These are phyloP conservation scores for Leishmania guyanensis DNA, from an alignment of 208 protist species.

Conservation along the genomic window DNA sequence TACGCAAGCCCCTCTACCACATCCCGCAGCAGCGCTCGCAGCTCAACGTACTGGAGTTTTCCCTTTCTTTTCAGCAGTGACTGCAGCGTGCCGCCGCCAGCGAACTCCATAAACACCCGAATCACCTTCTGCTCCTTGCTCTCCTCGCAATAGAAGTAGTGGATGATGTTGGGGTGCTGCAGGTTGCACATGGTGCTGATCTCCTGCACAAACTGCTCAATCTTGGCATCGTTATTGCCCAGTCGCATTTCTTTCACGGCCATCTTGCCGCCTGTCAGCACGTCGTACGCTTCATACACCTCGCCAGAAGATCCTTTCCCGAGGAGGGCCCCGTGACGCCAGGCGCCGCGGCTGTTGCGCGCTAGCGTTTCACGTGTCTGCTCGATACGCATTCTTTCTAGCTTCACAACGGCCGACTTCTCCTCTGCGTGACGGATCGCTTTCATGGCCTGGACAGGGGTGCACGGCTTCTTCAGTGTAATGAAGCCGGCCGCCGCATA, in stretches of 20 bases:
- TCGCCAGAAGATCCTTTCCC: conserved; percentile 86
- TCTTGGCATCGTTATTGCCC: conserved; percentile 58
- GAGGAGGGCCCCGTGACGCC: conserved; percentile 73
- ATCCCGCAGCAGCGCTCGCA: conserved; percentile 70
- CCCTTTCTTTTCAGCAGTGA: conserved; percentile 55
- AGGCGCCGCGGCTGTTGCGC: conserved; percentile 83
- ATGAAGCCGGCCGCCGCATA: conserved; percentile 84
- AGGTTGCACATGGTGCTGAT: conserved; percentile 91
- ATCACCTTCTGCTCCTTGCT: conserved; percentile 61
- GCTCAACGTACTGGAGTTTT: conserved; percentile 66
- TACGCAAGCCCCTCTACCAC: conserved; percentile 88
- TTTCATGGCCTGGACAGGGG: conserved; percentile 71
- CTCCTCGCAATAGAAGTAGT: conserved; percentile 94
- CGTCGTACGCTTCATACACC: conserved; percentile 86
- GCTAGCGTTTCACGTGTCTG: conserved; percentile 79
- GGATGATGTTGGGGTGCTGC: conserved; percentile 93
- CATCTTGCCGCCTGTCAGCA: conserved; percentile 89
- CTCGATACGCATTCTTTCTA: conserved; percentile 73
- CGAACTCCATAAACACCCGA: conserved; percentile 92
- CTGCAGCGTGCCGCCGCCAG: conserved; percentile 82
- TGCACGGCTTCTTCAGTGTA: conserved; percentile 85
- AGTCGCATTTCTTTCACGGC: conserved; percentile 88
- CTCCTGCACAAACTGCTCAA: conserved; percentile 85
- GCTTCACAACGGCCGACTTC: conserved; percentile 69
- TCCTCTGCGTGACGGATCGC: conserved; percentile 80